Evolutionary conservation across 768 basidiomycete genomes (phyloP).

Genomic region (Lactarius evosmus): DNA sequence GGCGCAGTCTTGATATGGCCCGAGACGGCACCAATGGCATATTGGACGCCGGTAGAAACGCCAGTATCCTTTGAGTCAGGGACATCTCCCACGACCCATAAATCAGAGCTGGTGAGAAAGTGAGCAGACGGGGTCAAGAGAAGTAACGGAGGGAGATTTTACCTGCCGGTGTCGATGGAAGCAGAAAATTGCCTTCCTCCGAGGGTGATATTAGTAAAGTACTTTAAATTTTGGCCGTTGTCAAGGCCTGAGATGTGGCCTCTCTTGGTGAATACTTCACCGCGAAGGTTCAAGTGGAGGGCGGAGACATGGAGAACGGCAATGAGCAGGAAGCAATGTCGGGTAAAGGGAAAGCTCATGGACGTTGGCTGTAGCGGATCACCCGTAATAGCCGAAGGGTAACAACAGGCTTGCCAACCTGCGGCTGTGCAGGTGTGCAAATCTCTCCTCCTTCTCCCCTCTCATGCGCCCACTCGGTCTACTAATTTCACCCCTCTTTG

Average conservation of each 20-base stretch:
- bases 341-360: neutral
- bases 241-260: constrained; percentile 31
- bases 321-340: neutral
- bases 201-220: constrained; percentile 41
- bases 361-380: neutral
- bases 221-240: constrained; percentile 37
- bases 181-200: constrained; percentile 37
- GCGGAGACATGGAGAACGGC: constrained; percentile 6
- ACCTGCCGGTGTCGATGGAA: constrained; percentile 49
- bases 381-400: neutral
- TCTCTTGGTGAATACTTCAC: constrained; percentile 30
- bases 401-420: neutral
- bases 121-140: neutral
- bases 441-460: neutral
- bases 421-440: neutral
- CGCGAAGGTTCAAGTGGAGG: constrained; percentile 9
- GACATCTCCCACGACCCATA: constrained; percentile 54
- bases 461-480: constrained; percentile 21
- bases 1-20: constrained; percentile 46
- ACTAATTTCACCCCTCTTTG: constrained; percentile 3
- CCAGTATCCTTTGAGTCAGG: constrained; percentile 40
- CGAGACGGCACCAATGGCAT: constrained; percentile 51
- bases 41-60: constrained; percentile 41
- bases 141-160: neutral
- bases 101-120: constrained; percentile 51